Base-by-base conservation (phyloP, 176 grass and related monocot species). In the bread wheat (Triticum aestivum) region DNA sequence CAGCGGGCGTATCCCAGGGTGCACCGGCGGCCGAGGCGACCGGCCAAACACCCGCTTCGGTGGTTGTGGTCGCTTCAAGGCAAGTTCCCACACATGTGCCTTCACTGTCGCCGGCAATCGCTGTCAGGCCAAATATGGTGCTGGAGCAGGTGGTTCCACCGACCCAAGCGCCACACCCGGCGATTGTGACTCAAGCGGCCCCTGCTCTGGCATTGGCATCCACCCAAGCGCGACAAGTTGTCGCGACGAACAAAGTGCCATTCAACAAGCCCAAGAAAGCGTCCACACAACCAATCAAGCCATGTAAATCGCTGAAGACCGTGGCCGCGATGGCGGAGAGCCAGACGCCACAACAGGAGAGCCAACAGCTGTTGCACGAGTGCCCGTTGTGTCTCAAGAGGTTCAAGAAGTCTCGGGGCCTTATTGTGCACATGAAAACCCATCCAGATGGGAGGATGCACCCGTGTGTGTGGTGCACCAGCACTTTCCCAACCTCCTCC, bases 401-500 rank as follows among this genome's bases (percentile, higher is more conserved):
- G 45, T 51, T 76, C 45, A 54, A 18, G 1, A 76, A 47, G 13
- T 17, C 73, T 14, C 44, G 26, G 27, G 73, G 44, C 8, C 44
- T 76, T 27, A 54, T 27, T 29, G 7, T 18, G 18, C 74, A 77
- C 49, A 77, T 58, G 74, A 77, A 34, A 3, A 58, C 26, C 74
- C 74, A 77, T 34, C 74, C 74, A 0, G 74, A 77, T 3, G 74
- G 74, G 74, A 77, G 73, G 15, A 15, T 17, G 73, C 73, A 77
- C 26, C 73, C 73, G 4, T 77, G 73, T 15, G 73, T 32, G 47
- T 77, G 30, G 26, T 54, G 73, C 73, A 54, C 5, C 47, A 56
- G 47, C 47, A 77, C 73, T 77, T 77, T 77, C 47, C 49, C 74
- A 17, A 58, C 17, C 74, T 56, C 74, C 74, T 52, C 74, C 2